Evolutionary conservation across 2,329 filamentous ascomycete genomes (phyloP).

Genomic region (Fusarium floridanum): DNA sequence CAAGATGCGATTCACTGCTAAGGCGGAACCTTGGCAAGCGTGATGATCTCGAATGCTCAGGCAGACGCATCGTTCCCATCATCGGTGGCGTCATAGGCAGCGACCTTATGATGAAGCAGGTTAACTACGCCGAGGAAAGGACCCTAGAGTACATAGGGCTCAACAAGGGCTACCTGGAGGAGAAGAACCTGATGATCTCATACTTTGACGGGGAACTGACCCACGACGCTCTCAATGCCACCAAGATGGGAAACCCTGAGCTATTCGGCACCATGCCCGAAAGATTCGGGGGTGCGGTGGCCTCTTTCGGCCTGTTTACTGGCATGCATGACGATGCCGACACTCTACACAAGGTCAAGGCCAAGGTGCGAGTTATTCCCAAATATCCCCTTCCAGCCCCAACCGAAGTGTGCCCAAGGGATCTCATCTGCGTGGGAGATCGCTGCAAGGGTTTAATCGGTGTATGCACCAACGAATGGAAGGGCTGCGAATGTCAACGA

Average conservation of each 20-base stretch:
- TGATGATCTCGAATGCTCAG: neutral
- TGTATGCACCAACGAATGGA: neutral
- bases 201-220: neutral
- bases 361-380: neutral
- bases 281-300: neutral
- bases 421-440: neutral
- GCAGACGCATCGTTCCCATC: neutral
- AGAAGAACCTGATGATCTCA: neutral
- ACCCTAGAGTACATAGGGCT: neutral
- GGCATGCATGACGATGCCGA: neutral
- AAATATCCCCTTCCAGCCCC: neutral
- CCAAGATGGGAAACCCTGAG: neutral
- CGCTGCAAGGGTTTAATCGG: neutral
- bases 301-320: neutral
- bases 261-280: neutral
- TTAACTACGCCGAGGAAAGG: neutral
- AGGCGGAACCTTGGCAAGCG: too few species aligned
- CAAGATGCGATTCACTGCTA: neutral
- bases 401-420: neutral
- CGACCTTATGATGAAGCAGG: neutral
- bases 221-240: neutral
- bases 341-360: neutral
- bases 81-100: neutral
- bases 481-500: neutral
- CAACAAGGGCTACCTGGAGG: neutral